Evolutionary conservation across 2,329 filamentous ascomycete genomes (phyloP), one percentile per base, ranked within the genome.

Genomic region (Trichoderma gracile): DNA sequence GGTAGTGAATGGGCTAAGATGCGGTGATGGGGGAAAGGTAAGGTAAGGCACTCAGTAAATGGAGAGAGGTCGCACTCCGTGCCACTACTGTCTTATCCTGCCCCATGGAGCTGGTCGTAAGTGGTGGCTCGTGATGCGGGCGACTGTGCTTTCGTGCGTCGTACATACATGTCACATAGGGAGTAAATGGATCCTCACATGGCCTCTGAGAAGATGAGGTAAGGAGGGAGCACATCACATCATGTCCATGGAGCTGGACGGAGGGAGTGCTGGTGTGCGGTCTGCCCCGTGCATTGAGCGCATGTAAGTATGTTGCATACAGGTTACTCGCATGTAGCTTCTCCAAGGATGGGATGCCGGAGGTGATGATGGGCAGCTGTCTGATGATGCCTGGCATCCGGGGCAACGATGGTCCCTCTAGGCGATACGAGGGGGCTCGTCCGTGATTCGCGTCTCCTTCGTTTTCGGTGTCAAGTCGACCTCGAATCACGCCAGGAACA

Each of bases 121-220:
- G 38, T 23, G 19, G 43, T 33, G 62, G 62, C 62, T 50, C 62
- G 62, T 64, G 62, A 60, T 60, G 47, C 62, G 47, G 46, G 45
- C 52, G 49, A 56, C 61, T 40, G 47, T 56, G 25, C 33, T 42
- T 25, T 27, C 14, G 17, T 50, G 53, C 61, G 46, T 60, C 62
- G 62, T 43, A 64, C 61, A 60, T 50, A 56, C 38, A 56, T n/a
- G 38, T 43, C 53, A 12, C 43, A 33, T 50, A 50, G 23, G 57
- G 57, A 60, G 57, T 30, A 40, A n/a, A 58, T 58, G 56, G 21
- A 40, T 57, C 53, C 52, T 40, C 52, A 56, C 60, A 63, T 63
- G 38, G 25, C 58, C 33, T 47, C 33, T 38, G 5, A 8, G 3
- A 14, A 0, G 5, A 6, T 25, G 27, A 49, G 25, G 56, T 25